Evolutionary conservation across 1,284 basidiomycete genomes (phyloP).

Genomic region (Cutaneotrichosporon dermatis): DNA sequence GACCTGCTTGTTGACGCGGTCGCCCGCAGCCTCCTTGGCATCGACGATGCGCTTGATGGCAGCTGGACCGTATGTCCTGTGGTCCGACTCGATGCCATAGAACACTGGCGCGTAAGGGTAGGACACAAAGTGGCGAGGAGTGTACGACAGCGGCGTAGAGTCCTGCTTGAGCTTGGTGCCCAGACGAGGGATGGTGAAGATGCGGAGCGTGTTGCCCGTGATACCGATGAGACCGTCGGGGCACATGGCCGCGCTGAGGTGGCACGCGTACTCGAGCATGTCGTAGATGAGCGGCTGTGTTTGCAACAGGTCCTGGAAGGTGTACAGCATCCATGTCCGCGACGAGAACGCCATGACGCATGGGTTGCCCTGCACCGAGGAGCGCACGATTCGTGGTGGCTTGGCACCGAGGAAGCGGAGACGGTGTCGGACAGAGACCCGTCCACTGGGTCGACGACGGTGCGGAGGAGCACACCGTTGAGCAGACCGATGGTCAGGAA

Average conservation of each 20-base stretch:
- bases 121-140: conserved; percentile 85
- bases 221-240: conserved; percentile 97
- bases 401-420: conserved; percentile 94
- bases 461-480: conserved; percentile 92
- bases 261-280: conserved; percentile 90
- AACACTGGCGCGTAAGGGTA: conserved; percentile 77
- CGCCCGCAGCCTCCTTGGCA: conserved; percentile 58
- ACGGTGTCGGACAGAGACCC: conserved; percentile 95
- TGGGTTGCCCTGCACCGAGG: conserved; percentile 77
- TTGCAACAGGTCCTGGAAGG: conserved; percentile 89
- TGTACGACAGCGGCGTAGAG: conserved; percentile 80
- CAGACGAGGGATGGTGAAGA: conserved; percentile 92
- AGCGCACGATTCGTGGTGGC: conserved; percentile 82
- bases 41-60: conserved; percentile 63
- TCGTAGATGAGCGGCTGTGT: conserved; percentile 97
- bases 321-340: conserved; percentile 95
- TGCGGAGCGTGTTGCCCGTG: conserved; percentile 82
- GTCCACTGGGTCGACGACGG: conserved; percentile 89
- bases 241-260: conserved; percentile 91
- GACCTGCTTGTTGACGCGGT: conserved; percentile 64
- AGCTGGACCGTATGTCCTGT: conserved; percentile 73
- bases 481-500: conserved; percentile 97
- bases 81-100: conserved; percentile 90
- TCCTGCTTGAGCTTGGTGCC: conserved; percentile 96
- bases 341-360: conserved; percentile 92